A percentile compares a stretch with the other conserved stretches of the same genome.
Evolutionary conservation across 169 alveolate genomes (phyloP).

Genomic region (Cryptosporidium sp.): DNA sequence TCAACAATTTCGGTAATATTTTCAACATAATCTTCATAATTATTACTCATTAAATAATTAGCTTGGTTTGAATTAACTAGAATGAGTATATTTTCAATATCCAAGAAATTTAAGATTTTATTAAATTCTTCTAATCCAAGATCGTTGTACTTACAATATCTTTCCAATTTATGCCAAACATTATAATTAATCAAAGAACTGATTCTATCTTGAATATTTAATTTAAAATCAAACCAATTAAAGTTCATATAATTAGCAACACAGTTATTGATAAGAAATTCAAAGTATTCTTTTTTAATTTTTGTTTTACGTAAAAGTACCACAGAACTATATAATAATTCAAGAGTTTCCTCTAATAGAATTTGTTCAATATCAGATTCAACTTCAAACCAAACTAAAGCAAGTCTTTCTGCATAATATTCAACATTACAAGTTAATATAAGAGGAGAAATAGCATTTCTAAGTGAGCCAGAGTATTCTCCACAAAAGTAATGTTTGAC

Average conservation of each 20-base stretch:
- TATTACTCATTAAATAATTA: not conserved
- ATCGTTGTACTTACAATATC: slow-evolving; percentile 18
- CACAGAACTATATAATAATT: slow-evolving; percentile 24
- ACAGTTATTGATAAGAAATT: slow-evolving; percentile 21
- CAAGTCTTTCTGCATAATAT: slow-evolving; percentile 26
- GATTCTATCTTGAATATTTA: slow-evolving; percentile 3
- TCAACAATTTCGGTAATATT: not conserved
- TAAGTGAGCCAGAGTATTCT: slow-evolving; percentile 41
- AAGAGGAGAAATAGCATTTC: slow-evolving; percentile 25
- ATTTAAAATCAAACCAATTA: not conserved
- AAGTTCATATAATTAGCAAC: slow-evolving; percentile 43
- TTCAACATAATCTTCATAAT: slow-evolving; percentile 7
- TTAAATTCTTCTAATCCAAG: slow-evolving; percentile 3
- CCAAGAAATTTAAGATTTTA: not conserved
- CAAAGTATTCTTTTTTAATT: slow-evolving; percentile 2
- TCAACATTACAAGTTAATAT: slow-evolving; percentile 22
- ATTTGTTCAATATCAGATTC: not conserved
- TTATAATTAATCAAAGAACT: slow-evolving; percentile 12
- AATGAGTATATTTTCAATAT: slow-evolving; percentile 19
- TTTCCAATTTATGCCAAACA: slow-evolving; percentile 25
- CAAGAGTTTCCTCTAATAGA: slow-evolving; percentile 14
- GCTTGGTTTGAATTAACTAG: not conserved
- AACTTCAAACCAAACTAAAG: slow-evolving; percentile 23
- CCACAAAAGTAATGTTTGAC: slow-evolving; percentile 55
- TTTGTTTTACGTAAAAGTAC: slow-evolving; percentile 8